phyloP scores from a whole-genome alignment of 768 basidiomycete species.

The Cubamyces sp. region DNA sequence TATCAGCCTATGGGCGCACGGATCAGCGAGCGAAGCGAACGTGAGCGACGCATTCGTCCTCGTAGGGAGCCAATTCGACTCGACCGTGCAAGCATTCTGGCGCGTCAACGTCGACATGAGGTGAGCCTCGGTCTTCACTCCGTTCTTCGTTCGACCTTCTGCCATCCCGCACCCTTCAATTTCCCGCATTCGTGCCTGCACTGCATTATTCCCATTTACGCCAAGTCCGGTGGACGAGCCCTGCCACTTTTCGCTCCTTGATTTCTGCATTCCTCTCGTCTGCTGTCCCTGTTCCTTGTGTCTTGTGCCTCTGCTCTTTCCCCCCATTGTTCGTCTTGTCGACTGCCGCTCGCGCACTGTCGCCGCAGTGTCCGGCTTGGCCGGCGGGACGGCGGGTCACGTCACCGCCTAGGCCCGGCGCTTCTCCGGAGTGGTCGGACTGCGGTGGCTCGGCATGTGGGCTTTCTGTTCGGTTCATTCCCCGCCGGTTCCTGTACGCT shows the following conservation, averaged over 20 bases:
- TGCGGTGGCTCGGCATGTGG: neutral
- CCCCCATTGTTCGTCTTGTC: neutral
- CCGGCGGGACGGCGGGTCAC: slow-evolving; percentile 4
- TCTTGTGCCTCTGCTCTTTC: neutral
- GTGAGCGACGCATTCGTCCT: slow-evolving; percentile 92
- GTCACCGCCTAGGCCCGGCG: slow-evolving; percentile 11
- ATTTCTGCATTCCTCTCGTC: neutral
- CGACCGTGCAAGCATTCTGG: slow-evolving; percentile 74
- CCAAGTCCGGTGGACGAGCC: neutral
- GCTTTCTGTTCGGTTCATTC: slow-evolving; percentile 11
- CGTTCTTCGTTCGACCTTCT: neutral
- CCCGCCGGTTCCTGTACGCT: slow-evolving; percentile 6
- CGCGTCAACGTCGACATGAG: slow-evolving; percentile 74
- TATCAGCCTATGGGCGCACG: slow-evolving; percentile 68
- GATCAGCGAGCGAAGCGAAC: slow-evolving; percentile 61
- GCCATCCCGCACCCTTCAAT: neutral
- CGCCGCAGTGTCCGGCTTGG: slow-evolving; percentile 11
- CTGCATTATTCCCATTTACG: neutral
- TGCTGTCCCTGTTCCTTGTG: neutral
- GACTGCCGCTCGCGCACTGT: slow-evolving; percentile 1
- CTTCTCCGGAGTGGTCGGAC: slow-evolving; percentile 22
- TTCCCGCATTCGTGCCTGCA: neutral
- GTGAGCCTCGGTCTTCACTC: slow-evolving; percentile 46
- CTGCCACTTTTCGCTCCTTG: neutral
- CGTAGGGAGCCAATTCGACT: slow-evolving; percentile 88